Evolutionary conservation across 805 yeast genomes (phyloP), one percentile per base, ranked within the genome.

Genomic region (Nakazawaea wyomingensis): DNA sequence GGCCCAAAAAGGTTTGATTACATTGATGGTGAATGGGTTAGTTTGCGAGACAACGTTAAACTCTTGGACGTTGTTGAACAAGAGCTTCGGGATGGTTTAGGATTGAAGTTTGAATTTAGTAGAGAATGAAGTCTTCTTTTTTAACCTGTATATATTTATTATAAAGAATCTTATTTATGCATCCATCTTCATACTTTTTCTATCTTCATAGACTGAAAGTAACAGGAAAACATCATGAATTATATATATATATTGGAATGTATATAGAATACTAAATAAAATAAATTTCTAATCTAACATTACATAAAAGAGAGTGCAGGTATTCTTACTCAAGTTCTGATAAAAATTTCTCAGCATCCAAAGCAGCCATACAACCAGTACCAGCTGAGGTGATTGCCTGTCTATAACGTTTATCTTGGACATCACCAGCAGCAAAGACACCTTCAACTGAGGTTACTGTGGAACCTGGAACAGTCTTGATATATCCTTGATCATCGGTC

Each of bases 311-410:
- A 11, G 11, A 24, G 11, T 24, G 3, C 11, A 9, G 11, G 11
- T 24, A 9, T 11, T 24, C 11, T 39, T 39, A 39, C 14, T 44
- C 47, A 4, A 39, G 28, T 20, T 44, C 47, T 13, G 91, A 69
- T 49, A 90, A 62, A 64, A 74, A 85, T 64, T 79, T 83, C 71
- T 90, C 97, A 59, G 91, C 87, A 58, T 93, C 98, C 49, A 93
- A 76, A 48, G 96, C 99, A 57, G 99, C 99, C 97, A 90, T 91
- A 76, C 99, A 93, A 50, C 99, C 99, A 50, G 96, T 77, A 60
- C 99, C 99, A n/a, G 99, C 99, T 64, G 97, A 89, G 33, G 99
- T 93, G 61, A 93, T 88, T 46, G 99, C 99, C 73, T 93, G 99
- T 80, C 99, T 87, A 69, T 91, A 93, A 63, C 78, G 79, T 66